Conservation (phyloP, 208 protist species). For the Novymonas esmeraldas region DNA sequence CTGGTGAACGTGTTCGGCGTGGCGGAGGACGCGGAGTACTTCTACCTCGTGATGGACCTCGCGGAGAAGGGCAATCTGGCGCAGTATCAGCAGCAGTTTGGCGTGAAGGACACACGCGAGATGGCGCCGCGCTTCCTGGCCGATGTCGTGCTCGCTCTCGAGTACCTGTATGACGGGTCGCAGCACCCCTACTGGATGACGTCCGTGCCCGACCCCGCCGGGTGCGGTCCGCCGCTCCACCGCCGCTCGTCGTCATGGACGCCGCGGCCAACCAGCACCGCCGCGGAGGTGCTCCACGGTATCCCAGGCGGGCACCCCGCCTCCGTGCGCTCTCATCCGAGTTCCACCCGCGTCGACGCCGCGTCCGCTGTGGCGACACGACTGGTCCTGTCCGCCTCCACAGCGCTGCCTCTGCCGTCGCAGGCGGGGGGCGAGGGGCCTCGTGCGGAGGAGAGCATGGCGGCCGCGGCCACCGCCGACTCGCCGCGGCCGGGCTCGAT, state of each 20-base stretch:
- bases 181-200: conserved; percentile 75
- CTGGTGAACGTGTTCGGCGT: conserved; percentile 75
- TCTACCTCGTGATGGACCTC: conserved; percentile 84
- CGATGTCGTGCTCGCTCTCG: conserved; percentile 78
- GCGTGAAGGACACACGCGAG: conserved; percentile 45
- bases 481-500: neutral
- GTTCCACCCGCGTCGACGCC: neutral
- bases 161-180: conserved; percentile 60
- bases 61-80: conserved; percentile 72
- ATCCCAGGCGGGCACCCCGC: too few species aligned
- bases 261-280: neutral
- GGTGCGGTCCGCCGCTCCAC: neutral
- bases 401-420: neutral
- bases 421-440: neutral
- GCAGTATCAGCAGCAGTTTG: conserved; percentile 57
- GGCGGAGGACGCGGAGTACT: conserved; percentile 47
- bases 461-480: neutral
- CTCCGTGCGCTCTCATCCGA: neutral
- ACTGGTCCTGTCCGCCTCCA: neutral
- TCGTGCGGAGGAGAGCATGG: neutral
- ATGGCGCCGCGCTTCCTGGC: conserved; percentile 81
- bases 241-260: neutral
- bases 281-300: neutral
- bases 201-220: neutral
- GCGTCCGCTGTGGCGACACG: neutral